Base-by-base conservation (phyloP, 2,329 filamentous ascomycete genomes). In the Fusarium nelsonii region DNA sequence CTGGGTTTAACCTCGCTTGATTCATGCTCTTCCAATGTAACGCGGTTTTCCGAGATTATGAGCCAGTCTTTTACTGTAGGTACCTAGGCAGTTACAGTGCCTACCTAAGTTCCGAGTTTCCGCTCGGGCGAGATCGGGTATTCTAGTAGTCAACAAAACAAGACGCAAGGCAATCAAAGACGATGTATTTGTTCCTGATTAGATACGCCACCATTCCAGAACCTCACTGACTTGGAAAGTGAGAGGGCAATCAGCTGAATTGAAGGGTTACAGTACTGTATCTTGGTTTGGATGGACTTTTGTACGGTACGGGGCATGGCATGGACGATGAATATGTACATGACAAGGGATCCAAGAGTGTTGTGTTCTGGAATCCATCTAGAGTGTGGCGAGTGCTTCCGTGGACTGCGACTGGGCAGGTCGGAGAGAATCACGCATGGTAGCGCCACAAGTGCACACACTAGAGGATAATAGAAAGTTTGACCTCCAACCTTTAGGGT, bases 331-430 rank as follows among this genome's bases (percentile, higher is more conserved):
- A 46, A 50, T 54, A 37, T 50, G 32, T 41, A 43, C 49, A 55
- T 50, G 60, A 40, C 43, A 67, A 63, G 55, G 56, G 66, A 63
- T 54, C 51, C 51, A 63, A 34, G 16, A 36, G 53, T 69, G 58
- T 61, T 67, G 63, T 54, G 61, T 69, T 70, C 66, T 69, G 67
- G 67, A 70, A 70, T 64, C 58, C 40, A 44, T 69, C 66, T 58
- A 67, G 54, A 69, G 51, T 69, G 68, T 70, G 68, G 68, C 68
- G 64, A 71, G 52, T 70, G 64, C 63, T 65, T 55, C 67, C 46
- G 33, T 65, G 32, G n/a, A 37, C 54, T 59, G 53, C 56, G 57
- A 72, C 69, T 70, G 39, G 58, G 52, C 45, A 33, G 48, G 36
- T 60, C 44, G 54, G 64, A 62, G 64, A 49, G 56, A 52, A 72